Evolutionary conservation across 352 stramenopile species (phyloP).

Genomic region (Phytophthora lateralis): DNA sequence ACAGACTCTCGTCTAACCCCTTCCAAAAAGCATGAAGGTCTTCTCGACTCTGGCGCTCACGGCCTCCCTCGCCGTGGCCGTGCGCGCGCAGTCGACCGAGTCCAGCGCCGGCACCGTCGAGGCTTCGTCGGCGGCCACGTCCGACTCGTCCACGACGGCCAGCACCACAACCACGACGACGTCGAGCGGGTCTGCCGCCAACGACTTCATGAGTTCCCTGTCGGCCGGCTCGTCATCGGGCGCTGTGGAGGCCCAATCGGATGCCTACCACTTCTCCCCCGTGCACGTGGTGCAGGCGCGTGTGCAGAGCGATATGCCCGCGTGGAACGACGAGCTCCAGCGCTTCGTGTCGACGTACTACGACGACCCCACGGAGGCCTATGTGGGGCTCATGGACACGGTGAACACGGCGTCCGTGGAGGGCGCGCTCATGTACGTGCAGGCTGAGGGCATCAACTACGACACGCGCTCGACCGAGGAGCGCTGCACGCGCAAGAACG

Average conservation of each 20-base stretch:
- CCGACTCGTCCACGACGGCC: conserved; percentile 15
- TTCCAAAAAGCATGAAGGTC: conserved; percentile 33
- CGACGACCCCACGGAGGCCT: conserved; percentile 56
- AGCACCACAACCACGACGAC: conserved; percentile 18
- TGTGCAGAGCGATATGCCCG: conserved; percentile 68
- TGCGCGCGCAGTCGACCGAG: conserved; percentile 27
- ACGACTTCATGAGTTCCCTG: conserved; percentile 48
- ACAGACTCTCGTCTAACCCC: conserved; percentile 3
- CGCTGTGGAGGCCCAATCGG: conserved; percentile 19
- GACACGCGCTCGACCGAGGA: conserved; percentile 55
- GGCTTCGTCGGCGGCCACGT: conserved; percentile 24
- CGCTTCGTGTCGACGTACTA: conserved; percentile 72
- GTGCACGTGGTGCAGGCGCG: conserved; percentile 78
- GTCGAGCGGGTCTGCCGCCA: conserved; percentile 31
- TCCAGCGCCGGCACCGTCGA: conserved; percentile 39
- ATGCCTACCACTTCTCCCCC: conserved; percentile 72
- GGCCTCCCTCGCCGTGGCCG: conserved; percentile 23
- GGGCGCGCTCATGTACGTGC: conserved; percentile 88
- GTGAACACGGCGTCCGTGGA: conserved; percentile 84
- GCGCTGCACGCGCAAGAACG: conserved; percentile 81
- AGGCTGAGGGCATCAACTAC: conserved; percentile 87
- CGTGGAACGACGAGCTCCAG: conserved; percentile 54
- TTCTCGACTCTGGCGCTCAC: conserved; percentile 36
- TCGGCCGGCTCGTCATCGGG: conserved; percentile 23
- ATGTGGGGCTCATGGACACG: conserved; percentile 71